Evolutionary conservation across 1,139 yeast genomes (phyloP).

Genomic region (Geotrichum armillariae): DNA sequence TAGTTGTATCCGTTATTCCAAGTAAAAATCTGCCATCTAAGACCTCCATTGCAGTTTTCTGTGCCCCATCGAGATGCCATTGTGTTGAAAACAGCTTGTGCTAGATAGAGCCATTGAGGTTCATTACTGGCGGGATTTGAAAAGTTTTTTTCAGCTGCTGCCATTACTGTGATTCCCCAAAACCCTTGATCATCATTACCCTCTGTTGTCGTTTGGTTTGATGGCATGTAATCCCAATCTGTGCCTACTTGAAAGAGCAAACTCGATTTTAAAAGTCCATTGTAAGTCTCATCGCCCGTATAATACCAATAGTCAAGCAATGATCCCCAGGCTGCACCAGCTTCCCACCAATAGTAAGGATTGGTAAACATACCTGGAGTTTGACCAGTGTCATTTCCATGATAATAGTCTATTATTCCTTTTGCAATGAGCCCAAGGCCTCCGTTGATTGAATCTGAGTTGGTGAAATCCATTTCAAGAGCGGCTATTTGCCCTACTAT

Average conservation of each 20-base stretch:
- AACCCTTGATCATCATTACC: constrained; percentile 94
- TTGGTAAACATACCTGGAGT: constrained; percentile 71
- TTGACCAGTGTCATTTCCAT: constrained; percentile 64
- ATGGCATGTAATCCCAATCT: constrained; percentile 68
- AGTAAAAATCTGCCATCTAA: constrained; percentile 94
- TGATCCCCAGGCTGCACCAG: constrained; percentile 86
- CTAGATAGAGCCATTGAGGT: constrained; percentile 68
- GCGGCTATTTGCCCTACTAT: constrained; percentile 2
- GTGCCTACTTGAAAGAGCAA: constrained; percentile 66
- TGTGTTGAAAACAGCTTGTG: constrained; percentile 84
- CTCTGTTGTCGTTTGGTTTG: constrained; percentile 71
- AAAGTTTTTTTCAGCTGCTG: constrained; percentile 80
- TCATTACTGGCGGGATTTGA: constrained; percentile 54
- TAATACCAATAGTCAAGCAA: constrained; percentile 65
- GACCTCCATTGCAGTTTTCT: constrained; percentile 75
- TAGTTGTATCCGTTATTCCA: constrained; percentile 95
- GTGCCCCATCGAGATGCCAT: constrained; percentile 89
- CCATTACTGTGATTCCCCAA: constrained; percentile 85
- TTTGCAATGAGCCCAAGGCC: constrained; percentile 58
- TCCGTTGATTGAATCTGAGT: constrained; percentile 30
- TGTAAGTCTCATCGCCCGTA: constrained; percentile 63
- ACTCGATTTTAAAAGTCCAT: constrained; percentile 55
- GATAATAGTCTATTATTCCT: constrained; percentile 76
- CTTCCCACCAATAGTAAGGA: constrained; percentile 95
- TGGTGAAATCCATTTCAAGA: constrained; percentile 27